Conservation (phyloP, 2,329 filamentous ascomycete genomes). For the Cercospora beticola region DNA sequence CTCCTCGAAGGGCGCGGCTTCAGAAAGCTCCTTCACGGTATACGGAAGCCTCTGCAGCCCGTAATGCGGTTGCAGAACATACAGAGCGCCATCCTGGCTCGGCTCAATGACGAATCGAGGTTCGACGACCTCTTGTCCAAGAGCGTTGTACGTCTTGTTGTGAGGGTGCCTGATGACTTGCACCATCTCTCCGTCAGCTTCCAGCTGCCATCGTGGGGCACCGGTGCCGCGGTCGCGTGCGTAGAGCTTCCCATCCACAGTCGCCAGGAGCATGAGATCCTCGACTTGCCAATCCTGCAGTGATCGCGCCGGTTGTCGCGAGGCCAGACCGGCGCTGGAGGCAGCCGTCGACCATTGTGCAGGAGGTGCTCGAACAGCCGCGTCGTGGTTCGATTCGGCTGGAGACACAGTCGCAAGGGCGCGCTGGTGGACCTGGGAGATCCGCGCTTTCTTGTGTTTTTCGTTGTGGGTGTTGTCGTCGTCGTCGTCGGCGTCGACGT, state of each 20-base stretch:
- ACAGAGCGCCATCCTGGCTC: constrained; percentile 79
- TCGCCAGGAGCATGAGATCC: constrained; percentile 99
- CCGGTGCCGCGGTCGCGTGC: constrained; percentile 87
- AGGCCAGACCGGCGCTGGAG: constrained; percentile 59
- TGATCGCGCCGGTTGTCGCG: constrained; percentile 92
- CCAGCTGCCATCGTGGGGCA: constrained; percentile 78
- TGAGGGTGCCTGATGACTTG: constrained; percentile 76
- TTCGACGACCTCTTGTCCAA: constrained; percentile 69
- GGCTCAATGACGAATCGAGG: constrained; percentile 96
- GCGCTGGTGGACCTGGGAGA: constrained; percentile 67
- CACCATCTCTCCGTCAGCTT: constrained; percentile 82
- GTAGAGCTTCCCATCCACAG: constrained; percentile 95
- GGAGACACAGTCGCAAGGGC: constrained; percentile 97
- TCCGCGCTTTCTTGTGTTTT: constrained; percentile 34
- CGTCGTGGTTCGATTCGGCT: constrained; percentile 58
- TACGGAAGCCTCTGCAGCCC: constrained; percentile 66
- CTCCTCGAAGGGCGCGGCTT: constrained; percentile 73
- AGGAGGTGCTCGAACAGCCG: constrained; percentile 93
- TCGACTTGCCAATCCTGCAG: constrained; percentile 99
- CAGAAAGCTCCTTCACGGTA: constrained; percentile 81
- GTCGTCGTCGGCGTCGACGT: constrained; percentile 17
- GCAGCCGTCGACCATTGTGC: constrained; percentile 55
- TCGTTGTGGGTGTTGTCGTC: constrained; percentile 25
- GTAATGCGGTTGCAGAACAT: constrained; percentile 72
- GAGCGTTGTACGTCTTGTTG: constrained; percentile 63